Conservation (phyloP, 177 flowering plant species). For the Vitis hybrid region DNA sequence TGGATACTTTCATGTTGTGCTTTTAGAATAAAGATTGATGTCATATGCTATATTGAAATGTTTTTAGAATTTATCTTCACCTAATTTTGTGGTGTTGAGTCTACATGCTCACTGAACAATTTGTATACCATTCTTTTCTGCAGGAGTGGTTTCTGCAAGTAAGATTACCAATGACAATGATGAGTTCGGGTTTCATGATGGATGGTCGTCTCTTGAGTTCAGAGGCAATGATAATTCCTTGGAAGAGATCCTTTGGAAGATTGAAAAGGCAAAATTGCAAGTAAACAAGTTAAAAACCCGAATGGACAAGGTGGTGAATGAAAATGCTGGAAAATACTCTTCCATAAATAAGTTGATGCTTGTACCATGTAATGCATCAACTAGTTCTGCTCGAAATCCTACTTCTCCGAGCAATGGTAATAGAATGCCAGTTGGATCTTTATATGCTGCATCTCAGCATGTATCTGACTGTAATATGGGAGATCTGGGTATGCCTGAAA, state of each 20-base stretch:
- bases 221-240: constrained; percentile 21
- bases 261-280: constrained; percentile 25
- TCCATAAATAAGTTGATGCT: constrained; percentile 22
- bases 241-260: constrained; percentile 29
- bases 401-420: constrained; percentile 19
- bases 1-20: too few species aligned
- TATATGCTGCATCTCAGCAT: constrained; percentile 10
- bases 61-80: not conserved
- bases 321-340: constrained; percentile 29
- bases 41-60: too few species aligned
- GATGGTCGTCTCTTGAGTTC: constrained; percentile 15
- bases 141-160: constrained; percentile 17
- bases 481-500: constrained; percentile 20
- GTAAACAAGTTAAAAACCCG: constrained; percentile 24
- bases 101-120: not conserved
- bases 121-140: not conserved
- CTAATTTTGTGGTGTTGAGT: not conserved
- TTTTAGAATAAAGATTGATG: too few species aligned
- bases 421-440: constrained; percentile 7
- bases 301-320: constrained; percentile 33
- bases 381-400: constrained; percentile 21
- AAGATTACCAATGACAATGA: constrained; percentile 5
- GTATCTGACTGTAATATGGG: constrained; percentile 11
- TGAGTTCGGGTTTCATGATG: constrained; percentile 23
- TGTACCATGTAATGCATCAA: constrained; percentile 21